These are phyloP conservation scores for Phytophthora cactorum DNA, from an alignment of 352 stramenopile species.

Conservation along the genomic window DNA sequence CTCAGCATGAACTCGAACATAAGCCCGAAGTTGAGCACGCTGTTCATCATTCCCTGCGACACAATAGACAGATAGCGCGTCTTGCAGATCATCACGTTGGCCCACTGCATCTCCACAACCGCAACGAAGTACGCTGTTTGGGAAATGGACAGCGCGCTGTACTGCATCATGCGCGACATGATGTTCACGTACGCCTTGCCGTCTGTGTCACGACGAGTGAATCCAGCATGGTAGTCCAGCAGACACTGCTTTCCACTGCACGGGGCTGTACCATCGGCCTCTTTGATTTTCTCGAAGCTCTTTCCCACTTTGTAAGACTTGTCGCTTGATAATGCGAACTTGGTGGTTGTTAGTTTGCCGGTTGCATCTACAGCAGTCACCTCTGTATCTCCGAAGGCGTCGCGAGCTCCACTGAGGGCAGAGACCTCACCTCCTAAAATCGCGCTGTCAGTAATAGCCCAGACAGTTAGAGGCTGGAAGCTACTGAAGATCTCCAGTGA, in stretches of 20 bases:
- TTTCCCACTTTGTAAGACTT: constrained; percentile 52
- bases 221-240: constrained; percentile 65
- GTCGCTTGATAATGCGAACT: constrained; percentile 39
- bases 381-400: constrained; percentile 41
- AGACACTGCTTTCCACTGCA: constrained; percentile 55
- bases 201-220: constrained; percentile 36
- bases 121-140: constrained; percentile 90
- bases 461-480: constrained; percentile 83
- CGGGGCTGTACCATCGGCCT: constrained; percentile 31
- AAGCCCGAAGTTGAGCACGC: constrained; percentile 93
- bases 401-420: constrained; percentile 40
- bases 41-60: constrained; percentile 93
- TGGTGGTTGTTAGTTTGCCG: constrained; percentile 37
- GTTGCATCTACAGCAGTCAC: constrained; percentile 50
- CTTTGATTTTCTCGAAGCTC: constrained; percentile 60
- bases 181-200: constrained; percentile 76
- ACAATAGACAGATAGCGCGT: constrained; percentile 91
- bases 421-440: constrained; percentile 31
- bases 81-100: constrained; percentile 94
- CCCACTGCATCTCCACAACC: constrained; percentile 91
- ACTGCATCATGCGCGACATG: constrained; percentile 88
- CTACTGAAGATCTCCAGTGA: constrained; percentile 59
- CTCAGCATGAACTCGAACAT: constrained; percentile 93
- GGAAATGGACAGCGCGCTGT: constrained; percentile 78
- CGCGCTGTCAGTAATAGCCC: constrained; percentile 60